Base-by-base conservation (phyloP, 306 rosid species). In the Senna tora region DNA sequence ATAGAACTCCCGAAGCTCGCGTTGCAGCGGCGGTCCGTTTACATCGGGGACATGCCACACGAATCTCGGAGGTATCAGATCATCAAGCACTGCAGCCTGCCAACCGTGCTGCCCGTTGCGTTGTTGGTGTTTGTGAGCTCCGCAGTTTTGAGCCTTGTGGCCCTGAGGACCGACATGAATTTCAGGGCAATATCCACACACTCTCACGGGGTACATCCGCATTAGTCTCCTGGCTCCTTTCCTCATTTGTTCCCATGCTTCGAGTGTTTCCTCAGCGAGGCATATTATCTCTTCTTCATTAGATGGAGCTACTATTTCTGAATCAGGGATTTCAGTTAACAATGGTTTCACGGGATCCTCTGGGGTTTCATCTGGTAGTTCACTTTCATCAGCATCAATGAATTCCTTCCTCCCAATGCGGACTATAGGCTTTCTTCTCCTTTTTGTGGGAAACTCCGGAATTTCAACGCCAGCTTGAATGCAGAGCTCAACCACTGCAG, bases 41-140 rank as follows among this genome's bases (percentile, higher is more conserved):
- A 91, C 84, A 63, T 91, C 91, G 41, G 99, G 97, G 45, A 91
- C 96, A 84, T 94, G 99, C 99, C 99, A 94, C 69, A 94, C 99
- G 66, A 65, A 94, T 75, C 99, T 85, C 0, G 97, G 97, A 0
- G 96, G 96, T 70, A 94, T 88, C 80, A 94, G 85, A 84, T 94
- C 91, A 77, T 94, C 80, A 4, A 94, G 90, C 82, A 91, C 85
- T 0, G 97, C 90, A 3, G 92, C 59, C 68, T 94, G 97, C 97
- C 97, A 94, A 70, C 99, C 97, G 28, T 94, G 99, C 80, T 91
- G 97, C 77, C 99, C 99, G 6, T 94, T 94, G 54, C 99, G 87
- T 78, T 94, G 99, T 58, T 91, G 99, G 87, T 91, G 99, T 77
- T 91, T 94, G 60, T 82, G 91, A 1, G 91, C 93, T 19, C 99